A percentile compares a stretch with the other conserved stretches of the same genome.
Conservation (phyloP, 257 asterid species). For the Dorcoceras hygrometricum region DNA sequence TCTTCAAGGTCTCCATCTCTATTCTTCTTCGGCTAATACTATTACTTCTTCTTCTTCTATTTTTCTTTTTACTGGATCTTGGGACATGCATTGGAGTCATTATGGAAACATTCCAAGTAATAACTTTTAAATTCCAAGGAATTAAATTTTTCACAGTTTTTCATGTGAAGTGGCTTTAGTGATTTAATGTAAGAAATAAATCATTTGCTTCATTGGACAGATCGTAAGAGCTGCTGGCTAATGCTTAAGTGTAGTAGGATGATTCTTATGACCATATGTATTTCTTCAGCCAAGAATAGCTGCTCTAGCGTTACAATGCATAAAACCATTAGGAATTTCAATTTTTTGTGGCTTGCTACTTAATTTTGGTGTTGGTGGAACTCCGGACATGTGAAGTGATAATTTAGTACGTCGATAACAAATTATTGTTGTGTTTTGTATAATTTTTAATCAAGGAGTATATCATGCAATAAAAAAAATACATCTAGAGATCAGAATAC, state of each 20-base stretch:
- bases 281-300: too few relatives aligned
- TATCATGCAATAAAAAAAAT: background rate
- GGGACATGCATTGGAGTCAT: background rate
- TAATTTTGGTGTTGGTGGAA: background rate
- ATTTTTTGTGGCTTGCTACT: background rate
- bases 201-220: background rate
- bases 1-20: constrained; percentile 25
- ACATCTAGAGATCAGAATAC: background rate
- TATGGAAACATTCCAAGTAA: background rate
- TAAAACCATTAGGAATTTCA: background rate
- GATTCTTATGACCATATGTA: background rate
- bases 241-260: background rate
- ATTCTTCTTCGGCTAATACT: background rate
- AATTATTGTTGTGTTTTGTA: background rate
- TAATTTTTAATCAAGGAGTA: background rate
- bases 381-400: too few relatives aligned
- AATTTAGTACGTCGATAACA: background rate
- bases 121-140: background rate
- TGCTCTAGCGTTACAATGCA: too few relatives aligned
- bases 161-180: background rate
- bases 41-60: too few relatives aligned
- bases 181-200: background rate
- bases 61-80: too few relatives aligned
- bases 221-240: background rate
- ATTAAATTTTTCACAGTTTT: too few relatives aligned